These are phyloP conservation scores for Aspergillus clavatus DNA, from an alignment of 2,329 filamentous ascomycete genomes.

Conservation along the genomic window DNA sequence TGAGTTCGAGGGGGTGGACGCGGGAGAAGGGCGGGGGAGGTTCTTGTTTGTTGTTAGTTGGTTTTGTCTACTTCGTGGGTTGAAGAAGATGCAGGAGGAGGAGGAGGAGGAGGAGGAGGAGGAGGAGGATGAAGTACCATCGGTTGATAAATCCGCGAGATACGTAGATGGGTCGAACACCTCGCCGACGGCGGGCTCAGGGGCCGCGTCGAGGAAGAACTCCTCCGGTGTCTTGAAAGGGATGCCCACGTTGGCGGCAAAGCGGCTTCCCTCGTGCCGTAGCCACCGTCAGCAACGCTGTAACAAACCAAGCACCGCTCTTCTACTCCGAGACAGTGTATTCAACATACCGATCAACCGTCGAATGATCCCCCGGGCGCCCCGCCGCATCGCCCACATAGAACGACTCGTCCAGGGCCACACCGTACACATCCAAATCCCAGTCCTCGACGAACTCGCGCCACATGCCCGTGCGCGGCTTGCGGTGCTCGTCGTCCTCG, in stretches of 20 bases:
- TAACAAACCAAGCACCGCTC: too few species aligned
- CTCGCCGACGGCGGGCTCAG: conserved; percentile 62
- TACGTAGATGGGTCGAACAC: conserved; percentile 66
- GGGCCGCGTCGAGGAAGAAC: conserved; percentile 69
- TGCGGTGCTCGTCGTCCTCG: conserved; percentile 72
- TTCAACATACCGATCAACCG: conserved; percentile 51
- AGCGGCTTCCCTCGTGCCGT: too few species aligned
- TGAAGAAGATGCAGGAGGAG: too few species aligned
- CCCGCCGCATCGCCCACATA: conserved; percentile 84
- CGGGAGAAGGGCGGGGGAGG: conserved; percentile 47
- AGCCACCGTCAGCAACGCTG: too few species aligned
- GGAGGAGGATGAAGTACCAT: too few species aligned
- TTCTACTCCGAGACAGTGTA: not conserved
- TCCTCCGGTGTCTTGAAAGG: conserved; percentile 84
- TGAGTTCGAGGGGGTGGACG: conserved; percentile 64
- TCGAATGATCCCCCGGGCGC: conserved; percentile 54
- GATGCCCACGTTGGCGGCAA: conserved; percentile 80
- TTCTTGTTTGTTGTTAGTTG: conserved; percentile 9
- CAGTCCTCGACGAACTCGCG: conserved; percentile 59
- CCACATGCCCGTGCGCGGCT: conserved; percentile 91
- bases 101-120: too few species aligned
- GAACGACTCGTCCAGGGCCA: conserved; percentile 69
- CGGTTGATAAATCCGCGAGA: too few species aligned
- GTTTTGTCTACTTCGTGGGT: too few species aligned
- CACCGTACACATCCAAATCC: conserved; percentile 49